A percentile compares a stretch with the other conserved stretches of the same genome.
Evolutionary conservation across 371 early-diverging fungal genomes (phyloP).

Genomic region (Mucor saturninus): DNA sequence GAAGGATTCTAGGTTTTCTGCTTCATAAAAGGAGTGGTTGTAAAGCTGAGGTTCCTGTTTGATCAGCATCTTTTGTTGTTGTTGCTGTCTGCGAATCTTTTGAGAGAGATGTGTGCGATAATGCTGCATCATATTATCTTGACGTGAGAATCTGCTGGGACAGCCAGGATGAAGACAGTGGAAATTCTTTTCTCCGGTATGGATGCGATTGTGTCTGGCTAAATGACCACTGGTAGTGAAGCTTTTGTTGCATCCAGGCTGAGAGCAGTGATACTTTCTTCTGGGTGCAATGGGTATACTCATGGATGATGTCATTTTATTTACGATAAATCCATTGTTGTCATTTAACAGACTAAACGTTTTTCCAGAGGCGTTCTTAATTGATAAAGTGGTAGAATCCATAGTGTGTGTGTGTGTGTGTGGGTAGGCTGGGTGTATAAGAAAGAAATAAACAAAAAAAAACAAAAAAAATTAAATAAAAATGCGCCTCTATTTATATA

Average conservation of each 20-base stretch:
- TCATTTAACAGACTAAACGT: conserved; percentile 21
- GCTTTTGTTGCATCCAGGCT: conserved; percentile 60
- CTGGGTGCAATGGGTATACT: conserved; percentile 7
- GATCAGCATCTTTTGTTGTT: conserved; percentile 15
- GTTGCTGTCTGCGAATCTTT: conserved; percentile 59
- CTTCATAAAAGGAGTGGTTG: conserved; percentile 21
- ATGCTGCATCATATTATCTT: conserved; percentile 90
- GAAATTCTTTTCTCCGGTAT: conserved; percentile 91
- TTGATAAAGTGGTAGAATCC: conserved; percentile 14
- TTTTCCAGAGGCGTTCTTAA: conserved; percentile 20
- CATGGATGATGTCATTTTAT: conserved; percentile 11
- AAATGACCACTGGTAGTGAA: conserved; percentile 78
- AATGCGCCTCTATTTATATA: neutral
- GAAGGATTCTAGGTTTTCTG: conserved; percentile 13
- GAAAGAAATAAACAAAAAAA: conserved; percentile 1
- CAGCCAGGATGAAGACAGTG: conserved; percentile 79
- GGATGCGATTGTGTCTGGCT: conserved; percentile 86
- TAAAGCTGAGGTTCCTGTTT: conserved; percentile 19
- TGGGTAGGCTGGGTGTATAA: no score
- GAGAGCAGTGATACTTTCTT: conserved; percentile 55
- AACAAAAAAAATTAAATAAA: neutral
- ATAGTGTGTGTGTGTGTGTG: neutral
- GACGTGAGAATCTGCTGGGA: conserved; percentile 82
- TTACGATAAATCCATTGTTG: conserved; percentile 3
- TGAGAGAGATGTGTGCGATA: conserved; percentile 79